Conservation (phyloP, 108 stramenopile species). For the Halocafeteria seosinensis region DNA sequence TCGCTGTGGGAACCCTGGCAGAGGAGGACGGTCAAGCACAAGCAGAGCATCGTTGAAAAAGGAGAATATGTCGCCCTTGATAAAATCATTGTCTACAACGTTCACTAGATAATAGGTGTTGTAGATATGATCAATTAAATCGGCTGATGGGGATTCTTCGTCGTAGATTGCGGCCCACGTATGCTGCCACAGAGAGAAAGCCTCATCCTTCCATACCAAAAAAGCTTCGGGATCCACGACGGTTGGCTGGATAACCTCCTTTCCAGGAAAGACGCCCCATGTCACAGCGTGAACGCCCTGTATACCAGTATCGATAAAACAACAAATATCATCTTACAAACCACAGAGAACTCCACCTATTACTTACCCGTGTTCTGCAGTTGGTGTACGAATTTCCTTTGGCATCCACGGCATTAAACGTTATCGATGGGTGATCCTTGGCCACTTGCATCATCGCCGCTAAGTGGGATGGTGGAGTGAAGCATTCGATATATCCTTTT, state of each 20-base stretch:
- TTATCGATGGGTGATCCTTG: neutral
- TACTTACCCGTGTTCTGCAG: conserved; percentile 46
- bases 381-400: conserved; percentile 14
- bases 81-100: conserved; percentile 79
- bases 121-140: conserved; percentile 59
- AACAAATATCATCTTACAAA: conserved; percentile 42
- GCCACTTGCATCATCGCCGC: conserved; percentile 44
- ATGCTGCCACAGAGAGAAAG: conserved; percentile 71
- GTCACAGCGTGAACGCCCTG: conserved; percentile 54
- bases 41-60: too few species aligned
- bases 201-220: conserved; percentile 75
- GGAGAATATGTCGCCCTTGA: too few species aligned
- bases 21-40: too few species aligned
- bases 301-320: too few species aligned
- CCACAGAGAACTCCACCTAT: conserved; percentile 36
- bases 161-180: conserved; percentile 82
- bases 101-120: conserved; percentile 78
- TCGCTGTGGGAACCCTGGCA: too few species aligned
- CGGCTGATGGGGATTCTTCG: conserved; percentile 53
- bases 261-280: conserved; percentile 70
- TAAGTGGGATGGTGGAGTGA: conserved; percentile 57
- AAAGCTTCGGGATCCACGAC: conserved; percentile 85
- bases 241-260: conserved; percentile 86
- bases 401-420: conserved; percentile 12
- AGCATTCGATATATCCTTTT: conserved; percentile 88